Evolutionary conservation across 164 flowering plant genomes (phyloP).

Genomic region (Buxus sempervirens): DNA sequence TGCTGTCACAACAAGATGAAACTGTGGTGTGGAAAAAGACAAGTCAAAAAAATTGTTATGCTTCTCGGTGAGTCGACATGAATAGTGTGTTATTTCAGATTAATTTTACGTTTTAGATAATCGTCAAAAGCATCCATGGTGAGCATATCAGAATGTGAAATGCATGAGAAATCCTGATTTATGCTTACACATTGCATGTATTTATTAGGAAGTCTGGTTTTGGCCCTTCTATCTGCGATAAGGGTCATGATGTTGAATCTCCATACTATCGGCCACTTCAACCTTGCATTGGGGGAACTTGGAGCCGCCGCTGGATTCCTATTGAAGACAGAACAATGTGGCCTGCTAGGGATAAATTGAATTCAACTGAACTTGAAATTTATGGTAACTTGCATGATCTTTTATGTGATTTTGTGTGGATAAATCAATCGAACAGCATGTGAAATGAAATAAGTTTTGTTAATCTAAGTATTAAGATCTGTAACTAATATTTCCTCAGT

Average conservation of each 20-base stretch:
- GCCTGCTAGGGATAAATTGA: slow-evolving; percentile 74
- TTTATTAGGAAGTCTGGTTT: slow-evolving; percentile 63
- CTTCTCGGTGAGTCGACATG: slow-evolving; percentile 53
- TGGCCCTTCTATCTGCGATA: slow-evolving; percentile 64
- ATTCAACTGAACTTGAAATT: slow-evolving; percentile 55
- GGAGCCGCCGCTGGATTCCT: slow-evolving; percentile 82
- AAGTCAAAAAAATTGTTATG: slow-evolving; percentile 59
- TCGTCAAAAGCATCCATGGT: neutral
- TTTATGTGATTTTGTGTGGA: neutral
- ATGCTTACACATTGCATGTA: slow-evolving; percentile 14
- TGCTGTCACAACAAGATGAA: slow-evolving; percentile 92
- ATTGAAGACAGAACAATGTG: slow-evolving; percentile 62
- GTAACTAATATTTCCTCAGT: neutral
- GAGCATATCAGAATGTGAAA: neutral
- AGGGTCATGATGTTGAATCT: slow-evolving; percentile 74
- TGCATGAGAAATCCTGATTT: slow-evolving; percentile 9
- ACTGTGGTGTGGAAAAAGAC: slow-evolving; percentile 96
- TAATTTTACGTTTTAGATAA: neutral
- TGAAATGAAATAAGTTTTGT: neutral
- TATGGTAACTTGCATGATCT: slow-evolving; percentile 45
- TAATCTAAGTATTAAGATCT: neutral
- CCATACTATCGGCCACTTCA: slow-evolving; percentile 86
- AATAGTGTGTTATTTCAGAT: slow-evolving; percentile 7
- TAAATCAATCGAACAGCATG: neutral
- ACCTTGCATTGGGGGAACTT: slow-evolving; percentile 86